Conservation (phyloP, 202 grass and related monocot genomes). For the Digitaria exilis region DNA sequence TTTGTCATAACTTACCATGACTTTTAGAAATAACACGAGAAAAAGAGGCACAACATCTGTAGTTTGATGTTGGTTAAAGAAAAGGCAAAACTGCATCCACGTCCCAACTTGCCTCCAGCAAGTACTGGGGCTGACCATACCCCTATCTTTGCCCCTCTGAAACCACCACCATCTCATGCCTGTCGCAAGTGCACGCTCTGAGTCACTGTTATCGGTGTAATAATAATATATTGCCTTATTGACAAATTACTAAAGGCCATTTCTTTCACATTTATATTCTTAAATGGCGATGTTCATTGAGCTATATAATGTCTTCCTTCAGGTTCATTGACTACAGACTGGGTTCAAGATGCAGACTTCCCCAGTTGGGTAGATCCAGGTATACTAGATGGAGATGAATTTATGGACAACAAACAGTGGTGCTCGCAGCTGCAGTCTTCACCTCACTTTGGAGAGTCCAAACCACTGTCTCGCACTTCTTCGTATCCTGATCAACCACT, state of each 20-base stretch:
- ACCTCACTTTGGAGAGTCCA: constrained; percentile 47
- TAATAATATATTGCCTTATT: constrained; percentile 12
- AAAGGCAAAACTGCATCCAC: not conserved
- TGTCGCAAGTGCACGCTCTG: not conserved
- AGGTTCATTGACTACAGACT: constrained; percentile 81
- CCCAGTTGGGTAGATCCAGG: constrained; percentile 59
- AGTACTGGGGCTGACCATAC: not conserved
- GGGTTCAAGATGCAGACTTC: constrained; percentile 62
- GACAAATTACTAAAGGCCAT: not conserved
- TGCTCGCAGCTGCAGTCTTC: constrained; percentile 52
- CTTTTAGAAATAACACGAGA: not conserved
- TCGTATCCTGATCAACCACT: constrained; percentile 72
- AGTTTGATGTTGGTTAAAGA: not conserved
- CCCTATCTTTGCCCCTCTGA: not conserved
- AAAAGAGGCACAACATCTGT: not conserved
- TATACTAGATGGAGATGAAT: constrained; percentile 40
- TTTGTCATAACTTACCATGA: not conserved
- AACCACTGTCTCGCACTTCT: constrained; percentile 68
- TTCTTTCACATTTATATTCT: constrained; percentile 11
- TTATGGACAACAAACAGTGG: constrained; percentile 61
- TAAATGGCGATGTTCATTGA: constrained; percentile 25
- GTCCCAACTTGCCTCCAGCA: not conserved
- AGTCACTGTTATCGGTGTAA: not conserved
- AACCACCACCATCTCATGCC: not conserved
- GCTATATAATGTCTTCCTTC: constrained; percentile 28